phyloP scores from a whole-genome alignment of 257 asterid genomes.

The Primulina tabacum region DNA sequence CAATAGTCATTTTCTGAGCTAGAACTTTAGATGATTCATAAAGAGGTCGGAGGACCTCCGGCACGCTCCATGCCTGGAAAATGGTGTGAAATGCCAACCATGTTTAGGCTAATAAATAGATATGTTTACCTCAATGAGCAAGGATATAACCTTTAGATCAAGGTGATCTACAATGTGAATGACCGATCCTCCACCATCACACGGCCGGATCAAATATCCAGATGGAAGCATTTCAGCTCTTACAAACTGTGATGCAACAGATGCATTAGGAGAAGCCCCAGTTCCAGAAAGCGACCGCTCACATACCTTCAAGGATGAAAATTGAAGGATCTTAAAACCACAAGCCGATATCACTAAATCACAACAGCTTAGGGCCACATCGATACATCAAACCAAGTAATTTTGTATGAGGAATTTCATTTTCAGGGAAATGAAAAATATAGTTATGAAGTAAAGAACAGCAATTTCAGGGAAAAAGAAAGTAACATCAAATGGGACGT shows the following conservation, averaged over 20 bases:
- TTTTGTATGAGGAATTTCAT: not conserved
- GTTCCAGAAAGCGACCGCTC: slow-evolving; percentile 94
- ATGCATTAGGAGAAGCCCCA: slow-evolving; percentile 75
- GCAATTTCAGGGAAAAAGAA: not conserved
- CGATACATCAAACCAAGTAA: not conserved
- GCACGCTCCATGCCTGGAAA: slow-evolving; percentile 89
- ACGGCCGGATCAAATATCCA: slow-evolving; percentile 81
- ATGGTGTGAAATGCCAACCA: slow-evolving; percentile 5
- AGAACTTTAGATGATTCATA: slow-evolving; percentile 86
- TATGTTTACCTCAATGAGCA: not conserved
- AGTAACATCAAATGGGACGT: not conserved
- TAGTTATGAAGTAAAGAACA: too few relatives aligned
- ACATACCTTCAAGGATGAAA: slow-evolving; percentile 53
- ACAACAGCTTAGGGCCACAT: too few relatives aligned
- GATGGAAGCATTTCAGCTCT: slow-evolving; percentile 92
- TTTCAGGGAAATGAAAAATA: not conserved
- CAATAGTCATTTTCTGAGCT: slow-evolving; percentile 85
- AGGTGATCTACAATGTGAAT: slow-evolving; percentile 1
- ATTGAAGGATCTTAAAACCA: slow-evolving; percentile 14
- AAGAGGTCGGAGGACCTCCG: slow-evolving; percentile 94
- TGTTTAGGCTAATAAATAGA: not conserved
- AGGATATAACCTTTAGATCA: slow-evolving; percentile 43
- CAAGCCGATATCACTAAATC: not conserved
- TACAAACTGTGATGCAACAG: slow-evolving; percentile 78
- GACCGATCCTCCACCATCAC: not conserved